Percentiles rank a stretch among this genome's conserved stretches.
Evolutionary conservation across 331 rosid genomes (phyloP).

Genomic region (Cydonia oblonga): DNA sequence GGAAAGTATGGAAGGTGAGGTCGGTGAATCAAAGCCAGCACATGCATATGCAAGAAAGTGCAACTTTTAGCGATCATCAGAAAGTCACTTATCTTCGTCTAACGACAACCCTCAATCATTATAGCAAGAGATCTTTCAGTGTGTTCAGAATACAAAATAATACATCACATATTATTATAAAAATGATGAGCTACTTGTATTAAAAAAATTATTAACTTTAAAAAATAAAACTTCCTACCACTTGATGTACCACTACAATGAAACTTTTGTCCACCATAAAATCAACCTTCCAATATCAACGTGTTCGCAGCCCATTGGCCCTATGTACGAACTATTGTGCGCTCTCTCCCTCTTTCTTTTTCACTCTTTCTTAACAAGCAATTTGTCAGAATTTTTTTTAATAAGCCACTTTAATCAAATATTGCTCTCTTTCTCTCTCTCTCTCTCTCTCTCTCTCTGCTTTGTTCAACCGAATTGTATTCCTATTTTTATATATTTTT

Average conservation of each 20-base stretch:
- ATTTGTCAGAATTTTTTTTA: too few species aligned
- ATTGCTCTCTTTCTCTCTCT: too few species aligned
- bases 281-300: neutral
- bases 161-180: too few species aligned
- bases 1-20: constrained; percentile 7
- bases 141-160: too few species aligned
- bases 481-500: neutral
- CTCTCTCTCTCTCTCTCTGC: neutral
- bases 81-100: neutral
- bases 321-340: neutral
- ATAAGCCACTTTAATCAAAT: too few species aligned
- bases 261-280: too few species aligned
- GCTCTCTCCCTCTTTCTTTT: neutral
- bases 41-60: constrained; percentile 9
- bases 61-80: neutral
- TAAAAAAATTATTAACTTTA: too few species aligned
- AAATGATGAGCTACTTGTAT: too few species aligned
- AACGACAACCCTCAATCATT: neutral
- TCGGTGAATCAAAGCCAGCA: constrained; percentile 22
- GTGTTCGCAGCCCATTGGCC: constrained; percentile 9
- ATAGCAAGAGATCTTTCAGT: too few species aligned
- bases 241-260: too few species aligned
- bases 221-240: too few species aligned
- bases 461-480: neutral
- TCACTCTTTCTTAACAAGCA: neutral